A percentile compares a stretch with the other conserved stretches of the same genome.
Evolutionary conservation across 257 asterid species (phyloP).

Genomic region (Jacaranda mimosifolia): DNA sequence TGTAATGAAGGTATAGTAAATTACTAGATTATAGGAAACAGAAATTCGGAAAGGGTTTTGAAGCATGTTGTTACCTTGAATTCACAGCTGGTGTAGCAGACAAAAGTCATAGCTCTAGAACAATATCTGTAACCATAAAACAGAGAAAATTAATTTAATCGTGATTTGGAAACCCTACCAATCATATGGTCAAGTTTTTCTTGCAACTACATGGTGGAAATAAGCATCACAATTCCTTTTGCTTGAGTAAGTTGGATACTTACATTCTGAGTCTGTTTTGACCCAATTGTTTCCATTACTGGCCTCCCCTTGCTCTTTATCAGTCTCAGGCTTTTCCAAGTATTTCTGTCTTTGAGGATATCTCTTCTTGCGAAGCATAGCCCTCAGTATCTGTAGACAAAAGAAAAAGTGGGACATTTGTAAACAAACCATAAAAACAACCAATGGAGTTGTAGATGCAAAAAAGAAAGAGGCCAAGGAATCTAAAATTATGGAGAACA

Average conservation of each 20-base stretch:
- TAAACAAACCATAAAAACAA: neutral
- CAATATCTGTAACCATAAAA: constrained; percentile 55
- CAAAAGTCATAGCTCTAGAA: constrained; percentile 57
- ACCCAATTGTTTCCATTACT: constrained; percentile 63
- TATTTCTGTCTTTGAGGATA: constrained; percentile 54
- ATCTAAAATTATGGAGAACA: no score
- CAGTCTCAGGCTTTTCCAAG: constrained; percentile 42
- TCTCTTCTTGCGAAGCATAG: constrained; percentile 55
- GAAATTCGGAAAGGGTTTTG: neutral
- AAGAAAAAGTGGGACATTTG: neutral
- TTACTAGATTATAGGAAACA: neutral
- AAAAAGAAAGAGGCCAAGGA: no score
- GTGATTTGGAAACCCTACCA: neutral
- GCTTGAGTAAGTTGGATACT: constrained; percentile 34
- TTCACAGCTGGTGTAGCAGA: constrained; percentile 28
- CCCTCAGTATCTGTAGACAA: constrained; percentile 56
- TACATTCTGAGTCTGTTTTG: constrained; percentile 72
- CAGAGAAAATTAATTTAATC: constrained; percentile 10
- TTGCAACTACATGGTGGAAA: neutral
- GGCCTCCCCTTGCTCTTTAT: constrained; percentile 29
- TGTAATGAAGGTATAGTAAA: neutral
- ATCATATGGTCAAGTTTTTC: no score
- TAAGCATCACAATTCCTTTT: neutral
- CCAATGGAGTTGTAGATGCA: no score
- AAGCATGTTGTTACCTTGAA: constrained; percentile 40